Conservation (phyloP, 306 rosid genomes). For the Prunus kanzakura region DNA sequence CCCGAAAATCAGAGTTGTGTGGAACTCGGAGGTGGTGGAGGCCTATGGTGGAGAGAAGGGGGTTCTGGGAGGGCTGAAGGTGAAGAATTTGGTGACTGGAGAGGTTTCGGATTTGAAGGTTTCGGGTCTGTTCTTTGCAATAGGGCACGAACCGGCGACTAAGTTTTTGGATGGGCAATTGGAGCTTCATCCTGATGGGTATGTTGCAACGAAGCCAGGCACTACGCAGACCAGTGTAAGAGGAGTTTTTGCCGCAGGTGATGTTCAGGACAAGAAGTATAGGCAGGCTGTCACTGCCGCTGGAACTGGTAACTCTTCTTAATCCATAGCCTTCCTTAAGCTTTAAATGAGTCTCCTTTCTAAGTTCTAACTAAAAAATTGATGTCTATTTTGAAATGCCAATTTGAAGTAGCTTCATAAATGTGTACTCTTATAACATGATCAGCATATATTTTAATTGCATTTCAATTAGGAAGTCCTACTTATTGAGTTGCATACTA, state of each 20-base stretch:
- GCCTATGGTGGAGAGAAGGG: conserved; percentile 49
- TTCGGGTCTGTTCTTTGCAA: conserved; percentile 71
- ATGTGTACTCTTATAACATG: background rate
- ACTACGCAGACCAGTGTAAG: conserved; percentile 58
- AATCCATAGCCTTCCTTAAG: background rate
- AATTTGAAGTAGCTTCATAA: background rate
- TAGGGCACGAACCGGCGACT: conserved; percentile 87
- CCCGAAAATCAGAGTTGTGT: conserved; percentile 60
- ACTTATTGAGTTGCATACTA: background rate
- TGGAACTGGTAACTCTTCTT: conserved; percentile 50
- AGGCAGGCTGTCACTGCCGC: conserved; percentile 95
- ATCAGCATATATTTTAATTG: background rate
- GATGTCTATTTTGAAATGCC: background rate
- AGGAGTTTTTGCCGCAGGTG: conserved; percentile 94
- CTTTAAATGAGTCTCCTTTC: background rate
- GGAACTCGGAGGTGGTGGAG: conserved; percentile 68
- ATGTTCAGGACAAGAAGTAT: conserved; percentile 93
- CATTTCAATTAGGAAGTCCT: background rate
- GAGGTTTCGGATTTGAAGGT: conserved; percentile 66
- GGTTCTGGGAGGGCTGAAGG: conserved; percentile 63
- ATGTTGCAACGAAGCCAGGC: conserved; percentile 58
- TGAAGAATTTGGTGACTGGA: conserved; percentile 52
- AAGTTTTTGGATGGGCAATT: conserved; percentile 77
- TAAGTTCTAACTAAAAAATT: background rate
- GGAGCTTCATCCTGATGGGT: conserved; percentile 63